Evolutionary conservation across 305 asterid genomes (phyloP), one percentile per base, ranked within the genome.

Genomic region (Euphrasia arctica): DNA sequence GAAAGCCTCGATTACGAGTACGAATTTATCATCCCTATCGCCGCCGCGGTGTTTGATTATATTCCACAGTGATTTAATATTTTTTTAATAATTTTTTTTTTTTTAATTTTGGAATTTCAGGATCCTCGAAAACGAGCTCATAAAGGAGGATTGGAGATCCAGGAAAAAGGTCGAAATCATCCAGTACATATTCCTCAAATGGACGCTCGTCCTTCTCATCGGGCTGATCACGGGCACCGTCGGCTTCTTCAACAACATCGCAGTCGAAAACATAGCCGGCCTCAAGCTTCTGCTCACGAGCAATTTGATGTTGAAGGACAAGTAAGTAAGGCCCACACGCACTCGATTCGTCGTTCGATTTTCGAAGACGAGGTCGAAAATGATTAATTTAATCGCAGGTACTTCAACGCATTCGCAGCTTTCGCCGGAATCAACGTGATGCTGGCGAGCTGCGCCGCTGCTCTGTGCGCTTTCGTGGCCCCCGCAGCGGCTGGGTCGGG

Each of bases 401-500:
- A 75, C 75, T 62, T 74, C 74, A 65, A 11, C 80, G 91, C 89
- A 65, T 91, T 87, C 81, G 83, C 68, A 56, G 83, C 82, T 58
- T 85, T 75, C 65, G 92, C 95, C 7, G 93, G 98, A 62, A 61
- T 72, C 62, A 89, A 85, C 68, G 58, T 73, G 71, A 11, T 73
- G 62, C 82, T 91, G 67, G 95, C 98, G 64, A 60, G 42, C 54
- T 83, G 83, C 75, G 96, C 98, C 62, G 98, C 74, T 14, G 78
- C 75, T 9, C 80, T 91, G 42, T 91, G 98, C 74, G 97, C 96
- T 27, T 78, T 75, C 63, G n/a, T 87, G 57, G 95, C 98, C 67
- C 98, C 98, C 45, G 96, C 96, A 47, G 98, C 98, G 29, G 96
- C 96, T 60, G 98, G 98, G n/a, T 91, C 98, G 60, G 96, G 98